Evolutionary conservation across 257 asterid species (phyloP).

Genomic region (Hygrophila difformis): DNA sequence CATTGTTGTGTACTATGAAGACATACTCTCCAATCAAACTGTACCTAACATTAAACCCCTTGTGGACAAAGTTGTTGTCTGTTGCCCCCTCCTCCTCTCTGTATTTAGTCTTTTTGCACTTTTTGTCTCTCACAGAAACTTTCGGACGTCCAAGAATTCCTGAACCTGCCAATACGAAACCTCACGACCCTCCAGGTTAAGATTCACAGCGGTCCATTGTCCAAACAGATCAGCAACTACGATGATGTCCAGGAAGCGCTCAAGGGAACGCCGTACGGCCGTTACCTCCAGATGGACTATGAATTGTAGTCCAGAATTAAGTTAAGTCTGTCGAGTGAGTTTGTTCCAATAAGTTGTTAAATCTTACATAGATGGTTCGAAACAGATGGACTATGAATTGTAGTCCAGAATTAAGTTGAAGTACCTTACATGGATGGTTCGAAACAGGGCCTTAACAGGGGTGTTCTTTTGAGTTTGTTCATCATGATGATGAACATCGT

Average conservation of each 20-base stretch:
- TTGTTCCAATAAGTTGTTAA: too few relatives aligned
- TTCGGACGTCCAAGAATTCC: slow-evolving; percentile 57
- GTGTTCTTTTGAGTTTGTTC: too few relatives aligned
- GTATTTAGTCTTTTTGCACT: background rate
- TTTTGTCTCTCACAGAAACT: slow-evolving; percentile 80
- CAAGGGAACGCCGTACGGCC: slow-evolving; percentile 49
- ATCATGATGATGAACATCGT: too few relatives aligned
- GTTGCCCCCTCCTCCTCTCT: background rate
- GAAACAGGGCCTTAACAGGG: too few relatives aligned
- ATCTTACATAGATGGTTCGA: too few relatives aligned
- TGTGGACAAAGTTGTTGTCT: too few relatives aligned
- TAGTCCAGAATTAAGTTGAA: too few relatives aligned
- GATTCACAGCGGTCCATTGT: slow-evolving; percentile 61
- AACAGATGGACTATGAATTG: slow-evolving; percentile 21
- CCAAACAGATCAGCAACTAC: slow-evolving; percentile 45
- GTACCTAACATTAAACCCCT: too few relatives aligned
- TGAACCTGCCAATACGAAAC: slow-evolving; percentile 52
- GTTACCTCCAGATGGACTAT: slow-evolving; percentile 27
- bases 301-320: slow-evolving; percentile 9
- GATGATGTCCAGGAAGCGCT: slow-evolving; percentile 38
- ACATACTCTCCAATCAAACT: slow-evolving; percentile 41
- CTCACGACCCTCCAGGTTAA: slow-evolving; percentile 66
- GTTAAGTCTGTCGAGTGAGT: too few relatives aligned
- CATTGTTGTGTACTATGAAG: slow-evolving; percentile 69
- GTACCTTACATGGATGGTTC: too few relatives aligned